A percentile compares a stretch with the other conserved stretches of the same genome.
phyloP scores from a whole-genome alignment of 2,329 filamentous ascomycete species.

The Didymella pinodella region DNA sequence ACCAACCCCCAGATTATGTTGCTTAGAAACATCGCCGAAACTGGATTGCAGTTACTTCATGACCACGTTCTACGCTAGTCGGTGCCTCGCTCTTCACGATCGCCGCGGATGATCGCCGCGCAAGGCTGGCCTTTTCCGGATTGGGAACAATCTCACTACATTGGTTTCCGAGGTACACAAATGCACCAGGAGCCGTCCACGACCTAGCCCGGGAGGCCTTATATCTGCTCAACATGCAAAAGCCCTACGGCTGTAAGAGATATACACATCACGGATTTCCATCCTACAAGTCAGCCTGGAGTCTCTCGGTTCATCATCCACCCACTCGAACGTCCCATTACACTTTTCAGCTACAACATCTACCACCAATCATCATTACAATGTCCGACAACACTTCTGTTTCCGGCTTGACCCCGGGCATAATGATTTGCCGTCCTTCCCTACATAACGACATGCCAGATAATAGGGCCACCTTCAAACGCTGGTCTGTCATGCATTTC shows the following conservation, averaged over 20 bases:
- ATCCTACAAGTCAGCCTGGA: too few species aligned
- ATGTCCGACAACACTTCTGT: conserved; percentile 4
- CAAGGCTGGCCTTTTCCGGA: neutral
- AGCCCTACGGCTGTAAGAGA: neutral
- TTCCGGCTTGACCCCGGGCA: neutral
- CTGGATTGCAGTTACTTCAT: neutral
- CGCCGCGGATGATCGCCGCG: neutral
- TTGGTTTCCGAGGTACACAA: neutral
- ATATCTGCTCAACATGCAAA: neutral
- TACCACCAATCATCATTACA: neutral
- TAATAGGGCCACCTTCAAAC: conserved; percentile 18
- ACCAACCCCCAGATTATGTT: neutral
- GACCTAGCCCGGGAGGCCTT: neutral
- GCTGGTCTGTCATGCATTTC: conserved; percentile 35
- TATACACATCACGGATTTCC: neutral
- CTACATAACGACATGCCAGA: conserved; percentile 10
- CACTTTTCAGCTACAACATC: neutral
- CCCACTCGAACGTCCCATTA: neutral
- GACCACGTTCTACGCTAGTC: neutral
- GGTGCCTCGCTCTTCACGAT: conserved; percentile 8
- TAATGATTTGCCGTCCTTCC: conserved; percentile 28
- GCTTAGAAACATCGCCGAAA: neutral
- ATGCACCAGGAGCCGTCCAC: conserved; percentile 26
- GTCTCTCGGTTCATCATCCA: neutral
- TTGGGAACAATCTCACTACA: conserved; percentile 1